Conservation (phyloP, 345 rosid species). For the Eucalyptus sp. region DNA sequence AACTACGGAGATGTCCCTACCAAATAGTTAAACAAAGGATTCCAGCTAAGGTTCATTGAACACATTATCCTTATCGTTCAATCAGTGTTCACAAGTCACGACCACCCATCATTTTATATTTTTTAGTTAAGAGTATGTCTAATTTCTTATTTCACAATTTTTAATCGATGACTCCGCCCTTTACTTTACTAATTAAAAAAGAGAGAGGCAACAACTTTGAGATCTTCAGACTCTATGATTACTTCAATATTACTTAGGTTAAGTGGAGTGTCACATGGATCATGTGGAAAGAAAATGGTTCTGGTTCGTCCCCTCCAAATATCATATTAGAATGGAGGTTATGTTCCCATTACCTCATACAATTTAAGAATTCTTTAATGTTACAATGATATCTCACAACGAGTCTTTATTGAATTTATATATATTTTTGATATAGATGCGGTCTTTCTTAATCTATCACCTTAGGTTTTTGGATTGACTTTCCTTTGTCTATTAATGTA, state of each 20-base stretch:
- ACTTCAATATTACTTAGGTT: not conserved
- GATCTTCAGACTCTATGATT: accelerated
- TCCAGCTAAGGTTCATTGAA: not conserved
- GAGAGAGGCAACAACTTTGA: not conserved
- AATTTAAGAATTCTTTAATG: not conserved
- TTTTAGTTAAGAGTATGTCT: not conserved
- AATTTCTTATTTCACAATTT: not conserved
- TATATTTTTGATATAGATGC: no score
- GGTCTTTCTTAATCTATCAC: not conserved
- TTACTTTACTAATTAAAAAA: not conserved
- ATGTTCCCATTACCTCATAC: accelerated
- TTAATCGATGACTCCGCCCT: not conserved
- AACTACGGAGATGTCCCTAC: not conserved
- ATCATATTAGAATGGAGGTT: not conserved
- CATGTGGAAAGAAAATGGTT: not conserved
- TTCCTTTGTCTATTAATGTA: not conserved
- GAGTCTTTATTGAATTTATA: accelerated
- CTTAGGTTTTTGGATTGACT: not conserved
- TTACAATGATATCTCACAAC: not conserved
- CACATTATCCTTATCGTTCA: not conserved
- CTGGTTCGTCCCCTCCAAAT: not conserved
- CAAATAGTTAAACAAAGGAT: not conserved
- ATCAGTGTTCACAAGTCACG: not conserved
- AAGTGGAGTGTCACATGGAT: not conserved
- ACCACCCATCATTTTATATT: no score